A percentile compares a stretch with the other conserved stretches of the same genome.
Evolutionary conservation across 1,139 yeast species (phyloP).

Genomic region (Blastobotrys niveus): DNA sequence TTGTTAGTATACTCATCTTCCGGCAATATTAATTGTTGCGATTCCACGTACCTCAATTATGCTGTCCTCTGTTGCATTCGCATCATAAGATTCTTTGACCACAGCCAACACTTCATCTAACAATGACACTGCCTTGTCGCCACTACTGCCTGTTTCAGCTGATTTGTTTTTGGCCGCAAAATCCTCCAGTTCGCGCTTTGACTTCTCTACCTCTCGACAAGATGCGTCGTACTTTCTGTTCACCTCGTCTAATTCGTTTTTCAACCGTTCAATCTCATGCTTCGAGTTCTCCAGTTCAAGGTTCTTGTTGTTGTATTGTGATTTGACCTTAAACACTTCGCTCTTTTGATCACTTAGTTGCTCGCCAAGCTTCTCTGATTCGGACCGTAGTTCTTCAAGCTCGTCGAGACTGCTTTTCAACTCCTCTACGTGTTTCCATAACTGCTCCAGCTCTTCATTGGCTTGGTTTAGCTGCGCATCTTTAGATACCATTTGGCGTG

Average conservation of each 20-base stretch:
- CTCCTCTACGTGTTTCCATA: conserved; percentile 14
- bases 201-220: not conserved
- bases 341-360: conserved; percentile 5
- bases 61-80: conserved; percentile 6
- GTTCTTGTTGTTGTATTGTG: conserved; percentile 8
- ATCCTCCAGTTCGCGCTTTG: not conserved
- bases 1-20: conserved; percentile 1
- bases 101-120: conserved; percentile 10
- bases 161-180: not conserved
- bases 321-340: conserved; percentile 12
- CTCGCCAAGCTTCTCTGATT: conserved; percentile 8
- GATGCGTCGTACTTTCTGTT: conserved; percentile 4
- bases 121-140: not conserved
- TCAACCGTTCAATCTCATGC: conserved; percentile 4
- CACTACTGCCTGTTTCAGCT: not conserved
- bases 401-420: conserved; percentile 12
- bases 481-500: conserved; percentile 10
- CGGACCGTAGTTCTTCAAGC: conserved; percentile 12
- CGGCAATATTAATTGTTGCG: no score
- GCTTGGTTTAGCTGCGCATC: conserved; percentile 11
- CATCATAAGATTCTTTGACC: conserved; percentile 10
- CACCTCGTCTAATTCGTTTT: conserved; percentile 4
- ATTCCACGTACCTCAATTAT: conserved; percentile 12
- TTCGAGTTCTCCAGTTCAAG: conserved; percentile 13
- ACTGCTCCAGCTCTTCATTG: conserved; percentile 14